Evolutionary conservation across 345 rosid genomes (phyloP).

Genomic region (Murraya paniculata): DNA sequence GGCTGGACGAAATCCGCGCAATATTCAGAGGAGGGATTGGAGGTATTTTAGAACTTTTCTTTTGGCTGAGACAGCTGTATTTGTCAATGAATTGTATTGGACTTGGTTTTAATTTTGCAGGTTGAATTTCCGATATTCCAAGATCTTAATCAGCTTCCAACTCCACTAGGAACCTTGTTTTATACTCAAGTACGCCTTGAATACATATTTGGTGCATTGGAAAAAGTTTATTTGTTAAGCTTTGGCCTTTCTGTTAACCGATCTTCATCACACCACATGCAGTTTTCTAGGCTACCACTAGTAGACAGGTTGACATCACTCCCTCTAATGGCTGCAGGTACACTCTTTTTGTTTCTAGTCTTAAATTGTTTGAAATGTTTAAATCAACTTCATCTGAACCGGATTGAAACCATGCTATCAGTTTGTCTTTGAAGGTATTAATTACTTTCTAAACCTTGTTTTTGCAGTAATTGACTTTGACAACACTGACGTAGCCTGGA

Average conservation of each 20-base stretch:
- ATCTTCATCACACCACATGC: constrained; percentile 16
- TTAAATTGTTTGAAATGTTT: neutral
- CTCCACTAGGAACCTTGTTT: constrained; percentile 55
- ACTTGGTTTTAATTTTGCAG: constrained; percentile 28
- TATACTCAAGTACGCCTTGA: constrained; percentile 42
- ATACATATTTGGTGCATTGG: neutral
- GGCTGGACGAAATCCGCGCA: constrained; percentile 44
- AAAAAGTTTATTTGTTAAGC: neutral
- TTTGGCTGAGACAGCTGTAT: neutral
- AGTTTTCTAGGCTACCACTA: constrained; percentile 47
- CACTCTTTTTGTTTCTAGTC: neutral
- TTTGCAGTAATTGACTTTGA: constrained; percentile 62
- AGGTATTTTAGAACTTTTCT: constrained; percentile 26
- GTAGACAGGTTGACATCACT: constrained; percentile 50
- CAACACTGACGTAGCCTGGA: constrained; percentile 68
- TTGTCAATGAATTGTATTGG: neutral
- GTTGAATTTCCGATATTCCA: constrained; percentile 63
- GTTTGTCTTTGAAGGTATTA: neutral
- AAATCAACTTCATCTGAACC: neutral
- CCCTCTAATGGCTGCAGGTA: constrained; percentile 65
- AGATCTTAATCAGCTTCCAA: constrained; percentile 56
- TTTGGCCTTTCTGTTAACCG: neutral
- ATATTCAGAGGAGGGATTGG: constrained; percentile 43
- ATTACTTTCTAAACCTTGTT: neutral
- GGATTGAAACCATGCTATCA: neutral